Evolutionary conservation across 1,284 basidiomycete species (phyloP).

Genomic region (Inonotus hispidus): DNA sequence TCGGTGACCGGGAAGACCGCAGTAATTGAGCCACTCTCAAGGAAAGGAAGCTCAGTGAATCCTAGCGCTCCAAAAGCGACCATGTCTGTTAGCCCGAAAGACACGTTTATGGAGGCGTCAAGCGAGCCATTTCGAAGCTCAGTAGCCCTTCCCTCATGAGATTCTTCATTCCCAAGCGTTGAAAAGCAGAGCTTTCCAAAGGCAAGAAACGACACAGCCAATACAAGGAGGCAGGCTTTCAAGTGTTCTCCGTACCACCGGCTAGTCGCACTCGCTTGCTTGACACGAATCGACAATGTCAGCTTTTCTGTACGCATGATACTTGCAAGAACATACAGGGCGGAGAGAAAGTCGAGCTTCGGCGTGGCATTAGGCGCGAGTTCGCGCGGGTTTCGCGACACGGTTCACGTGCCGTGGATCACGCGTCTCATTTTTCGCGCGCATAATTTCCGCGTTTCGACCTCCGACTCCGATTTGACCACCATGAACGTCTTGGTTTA

Average conservation of each 20-base stretch:
- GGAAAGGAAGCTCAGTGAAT: constrained; percentile 12
- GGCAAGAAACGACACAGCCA: background rate
- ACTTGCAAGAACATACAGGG: background rate
- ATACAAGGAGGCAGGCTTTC: background rate
- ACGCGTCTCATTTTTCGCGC: background rate
- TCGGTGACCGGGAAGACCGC: constrained; percentile 11
- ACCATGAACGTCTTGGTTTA: constrained; percentile 79
- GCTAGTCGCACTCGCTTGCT: background rate
- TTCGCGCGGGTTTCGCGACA: background rate
- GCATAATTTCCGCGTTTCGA: background rate
- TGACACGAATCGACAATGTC: background rate
- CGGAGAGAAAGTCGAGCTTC: background rate
- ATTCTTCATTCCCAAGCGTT: background rate
- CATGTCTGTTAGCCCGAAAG: background rate
- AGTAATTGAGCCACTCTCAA: constrained; percentile 14
- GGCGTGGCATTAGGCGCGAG: background rate
- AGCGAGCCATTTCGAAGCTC: background rate
- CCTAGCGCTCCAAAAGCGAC: background rate
- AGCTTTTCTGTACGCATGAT: background rate
- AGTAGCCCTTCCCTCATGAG: background rate
- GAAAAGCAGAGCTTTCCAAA: background rate
- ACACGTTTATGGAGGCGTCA: background rate
- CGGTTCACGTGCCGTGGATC: background rate
- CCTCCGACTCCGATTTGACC: background rate
- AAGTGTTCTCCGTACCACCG: background rate